Conservation (phyloP, 169 alveolate genomes). For the Besnoitia besnoiti region DNA sequence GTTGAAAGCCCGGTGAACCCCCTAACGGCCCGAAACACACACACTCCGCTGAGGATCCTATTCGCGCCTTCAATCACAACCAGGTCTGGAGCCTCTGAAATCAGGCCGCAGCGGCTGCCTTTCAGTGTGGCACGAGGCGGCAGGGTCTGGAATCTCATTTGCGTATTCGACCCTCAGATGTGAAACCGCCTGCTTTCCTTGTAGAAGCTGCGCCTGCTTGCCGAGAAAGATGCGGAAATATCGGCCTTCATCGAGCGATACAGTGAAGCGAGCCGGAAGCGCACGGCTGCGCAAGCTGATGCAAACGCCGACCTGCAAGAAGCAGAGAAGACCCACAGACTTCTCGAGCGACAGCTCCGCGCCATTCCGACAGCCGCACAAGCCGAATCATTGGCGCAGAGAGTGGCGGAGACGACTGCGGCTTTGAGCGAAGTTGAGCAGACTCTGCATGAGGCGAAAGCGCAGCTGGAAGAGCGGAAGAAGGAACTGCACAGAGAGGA, state of each 20-base stretch:
- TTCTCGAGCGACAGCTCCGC: not conserved
- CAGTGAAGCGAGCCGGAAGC: not conserved
- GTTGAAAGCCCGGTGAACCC: not conserved
- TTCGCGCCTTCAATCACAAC: too few relatives aligned
- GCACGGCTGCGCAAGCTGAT: not conserved
- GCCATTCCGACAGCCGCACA: not conserved
- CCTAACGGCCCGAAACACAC: not conserved
- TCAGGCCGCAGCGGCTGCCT: not conserved
- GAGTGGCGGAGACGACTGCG: not conserved
- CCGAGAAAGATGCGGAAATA: not conserved
- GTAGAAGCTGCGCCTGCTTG: slow-evolving; percentile 21
- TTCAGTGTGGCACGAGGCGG: not conserved
- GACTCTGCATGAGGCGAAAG: not conserved
- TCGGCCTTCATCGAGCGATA: not conserved
- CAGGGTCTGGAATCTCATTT: not conserved
- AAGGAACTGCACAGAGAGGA: not conserved
- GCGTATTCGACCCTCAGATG: not conserved
- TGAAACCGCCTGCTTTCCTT: not conserved
- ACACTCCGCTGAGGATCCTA: too few relatives aligned
- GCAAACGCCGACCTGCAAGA: not conserved
- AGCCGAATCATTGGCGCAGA: not conserved
- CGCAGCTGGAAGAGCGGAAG: not conserved
- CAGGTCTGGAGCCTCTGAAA: not conserved
- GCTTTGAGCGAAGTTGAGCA: not conserved
- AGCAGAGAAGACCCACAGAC: not conserved